Evolutionary conservation across 1,284 basidiomycete species (phyloP).

Genomic region (Takashimella koratensis): DNA sequence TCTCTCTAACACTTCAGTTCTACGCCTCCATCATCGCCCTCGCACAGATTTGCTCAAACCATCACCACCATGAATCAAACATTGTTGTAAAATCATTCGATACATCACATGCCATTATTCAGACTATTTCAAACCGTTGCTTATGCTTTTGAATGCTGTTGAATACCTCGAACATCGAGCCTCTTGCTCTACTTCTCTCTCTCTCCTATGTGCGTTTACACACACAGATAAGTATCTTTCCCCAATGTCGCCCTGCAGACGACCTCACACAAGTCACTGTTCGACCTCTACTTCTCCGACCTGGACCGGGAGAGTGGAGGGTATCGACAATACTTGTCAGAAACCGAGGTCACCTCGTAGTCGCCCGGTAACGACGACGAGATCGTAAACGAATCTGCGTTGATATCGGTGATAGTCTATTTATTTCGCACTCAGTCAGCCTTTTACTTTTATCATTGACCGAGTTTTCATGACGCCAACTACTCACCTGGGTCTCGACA

Average conservation of each 20-base stretch:
- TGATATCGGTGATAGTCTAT: conserved; percentile 71
- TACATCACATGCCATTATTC: no score
- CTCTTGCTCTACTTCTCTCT: not conserved
- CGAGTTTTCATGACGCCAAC: not conserved
- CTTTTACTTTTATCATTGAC: not conserved
- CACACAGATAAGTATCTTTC: no score
- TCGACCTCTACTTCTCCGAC: conserved; percentile 6
- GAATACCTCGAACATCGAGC: no score
- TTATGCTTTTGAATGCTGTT: no score
- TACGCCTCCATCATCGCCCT: no score
- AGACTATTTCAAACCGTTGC: no score
- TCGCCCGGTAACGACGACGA: conserved; percentile 80
- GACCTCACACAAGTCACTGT: conserved; percentile 2
- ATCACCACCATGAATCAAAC: no score
- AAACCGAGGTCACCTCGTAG: conserved; percentile 71
- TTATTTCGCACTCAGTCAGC: not conserved
- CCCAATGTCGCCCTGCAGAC: not conserved
- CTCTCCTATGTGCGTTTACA: no score
- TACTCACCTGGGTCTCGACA: conserved; percentile 67
- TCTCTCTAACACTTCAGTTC: no score
- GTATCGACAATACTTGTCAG: conserved; percentile 78
- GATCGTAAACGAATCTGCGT: conserved; percentile 74
- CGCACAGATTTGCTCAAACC: no score
- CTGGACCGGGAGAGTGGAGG: conserved; percentile 52
- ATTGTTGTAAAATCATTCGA: no score